phyloP scores from a whole-genome alignment of 306 rosid genomes.

The Oxytropis ochrocephala region DNA sequence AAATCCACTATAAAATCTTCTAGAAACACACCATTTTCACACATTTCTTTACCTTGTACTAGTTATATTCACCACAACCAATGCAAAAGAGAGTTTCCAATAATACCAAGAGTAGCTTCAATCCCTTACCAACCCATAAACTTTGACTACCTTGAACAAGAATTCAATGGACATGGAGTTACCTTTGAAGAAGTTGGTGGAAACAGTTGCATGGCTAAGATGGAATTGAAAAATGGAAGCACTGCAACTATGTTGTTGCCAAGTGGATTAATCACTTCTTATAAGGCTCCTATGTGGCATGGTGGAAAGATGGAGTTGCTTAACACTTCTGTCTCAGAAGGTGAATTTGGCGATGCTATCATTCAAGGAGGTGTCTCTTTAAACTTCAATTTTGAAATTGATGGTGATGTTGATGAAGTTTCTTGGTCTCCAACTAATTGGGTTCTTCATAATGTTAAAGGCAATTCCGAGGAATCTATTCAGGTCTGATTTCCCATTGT shows the following conservation, averaged over 20 bases:
- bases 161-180: constrained; percentile 84
- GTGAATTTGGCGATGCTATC: constrained; percentile 30
- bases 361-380: constrained; percentile 74
- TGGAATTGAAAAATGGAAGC: constrained; percentile 69
- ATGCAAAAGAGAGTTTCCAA: constrained; percentile 32
- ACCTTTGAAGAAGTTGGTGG: constrained; percentile 71
- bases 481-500: constrained; percentile 36
- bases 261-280: constrained; percentile 73
- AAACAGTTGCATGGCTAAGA: constrained; percentile 43
- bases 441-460: constrained; percentile 48
- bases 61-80: constrained; percentile 1
- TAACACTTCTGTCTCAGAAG: constrained; percentile 57
- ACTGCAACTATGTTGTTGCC: constrained; percentile 61
- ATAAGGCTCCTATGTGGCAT: constrained; percentile 88
- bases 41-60: not conserved
- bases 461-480: constrained; percentile 50
- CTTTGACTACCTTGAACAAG: constrained; percentile 58
- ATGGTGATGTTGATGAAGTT: not conserved
- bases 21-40: constrained; percentile 15
- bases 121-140: constrained; percentile 61
- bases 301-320: constrained; percentile 73
- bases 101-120: constrained; percentile 50
- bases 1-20: not conserved
- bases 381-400: constrained; percentile 31
- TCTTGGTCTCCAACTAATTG: constrained; percentile 60